Evolutionary conservation across 805 yeast genomes (phyloP).

Genomic region (Wickerhamomyces sydowiorum): DNA sequence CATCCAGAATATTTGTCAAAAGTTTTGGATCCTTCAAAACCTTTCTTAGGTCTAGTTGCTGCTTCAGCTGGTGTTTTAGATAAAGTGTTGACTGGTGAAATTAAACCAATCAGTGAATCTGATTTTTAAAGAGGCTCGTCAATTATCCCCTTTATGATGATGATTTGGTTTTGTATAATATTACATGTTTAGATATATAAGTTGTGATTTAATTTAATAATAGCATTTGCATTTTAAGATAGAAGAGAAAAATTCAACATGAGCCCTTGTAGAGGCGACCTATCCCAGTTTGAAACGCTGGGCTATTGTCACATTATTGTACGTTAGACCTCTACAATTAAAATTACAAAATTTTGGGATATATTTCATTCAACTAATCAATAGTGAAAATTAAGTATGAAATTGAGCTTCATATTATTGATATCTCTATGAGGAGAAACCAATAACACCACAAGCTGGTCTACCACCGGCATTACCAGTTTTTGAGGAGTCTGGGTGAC

Average conservation of each 20-base stretch:
- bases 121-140: constrained; percentile 23
- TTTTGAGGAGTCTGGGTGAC: constrained; percentile 82
- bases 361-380: background rate
- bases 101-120: constrained; percentile 18
- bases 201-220: background rate
- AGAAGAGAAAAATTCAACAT: background rate
- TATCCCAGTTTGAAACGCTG: background rate
- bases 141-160: no score
- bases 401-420: background rate
- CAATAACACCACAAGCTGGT: constrained; percentile 98
- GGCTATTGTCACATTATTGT: no score
- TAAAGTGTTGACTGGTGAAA: constrained; percentile 43
- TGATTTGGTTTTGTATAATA: no score
- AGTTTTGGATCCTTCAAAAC: constrained; percentile 94
- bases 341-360: background rate
- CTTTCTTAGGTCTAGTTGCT: constrained; percentile 93
- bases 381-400: background rate
- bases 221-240: background rate
- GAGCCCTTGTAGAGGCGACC: background rate
- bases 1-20: constrained; percentile 98
- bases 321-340: no score
- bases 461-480: constrained; percentile 98
- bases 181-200: no score
- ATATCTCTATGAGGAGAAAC: constrained; percentile 24
- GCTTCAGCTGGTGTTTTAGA: constrained; percentile 85